Conservation (phyloP, 805 yeast genomes). For the Kazachstania psychrophila region DNA sequence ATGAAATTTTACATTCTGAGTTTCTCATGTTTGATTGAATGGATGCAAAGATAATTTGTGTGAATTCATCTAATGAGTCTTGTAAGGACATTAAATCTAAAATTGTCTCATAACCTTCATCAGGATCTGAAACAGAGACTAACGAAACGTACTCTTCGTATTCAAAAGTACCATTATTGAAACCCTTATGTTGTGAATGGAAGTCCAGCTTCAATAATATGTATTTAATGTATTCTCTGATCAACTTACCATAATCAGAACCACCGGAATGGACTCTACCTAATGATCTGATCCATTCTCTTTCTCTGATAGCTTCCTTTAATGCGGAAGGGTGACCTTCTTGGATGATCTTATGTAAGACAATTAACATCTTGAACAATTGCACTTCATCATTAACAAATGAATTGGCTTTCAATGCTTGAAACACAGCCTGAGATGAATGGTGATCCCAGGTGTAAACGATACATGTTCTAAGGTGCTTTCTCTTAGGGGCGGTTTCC, state of each 20-base stretch:
- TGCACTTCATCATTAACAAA: conserved; percentile 71
- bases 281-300: conserved; percentile 68
- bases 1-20: conserved; percentile 71
- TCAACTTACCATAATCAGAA: conserved; percentile 54
- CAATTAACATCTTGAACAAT: conserved; percentile 74
- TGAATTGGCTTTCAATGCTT: conserved; percentile 68
- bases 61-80: conserved; percentile 72
- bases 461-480: conserved; percentile 91
- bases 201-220: conserved; percentile 67
- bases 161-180: conserved; percentile 83
- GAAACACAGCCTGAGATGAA: conserved; percentile 77
- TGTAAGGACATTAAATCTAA: conserved; percentile 78
- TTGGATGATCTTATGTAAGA: conserved; percentile 86
- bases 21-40: conserved; percentile 44
- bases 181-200: conserved; percentile 77
- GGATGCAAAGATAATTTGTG: conserved; percentile 64
- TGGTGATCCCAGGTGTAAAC: conserved; percentile 96
- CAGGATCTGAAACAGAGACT: conserved; percentile 82
- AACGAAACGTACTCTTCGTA: conserved; percentile 90
- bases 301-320: conserved; percentile 68
- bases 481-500: conserved; percentile 88
- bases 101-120: conserved; percentile 88
- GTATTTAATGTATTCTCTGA: conserved; percentile 65
- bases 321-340: conserved; percentile 91
- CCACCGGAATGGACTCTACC: conserved; percentile 43